Percentiles rank a stretch among this genome's conserved stretches.
Evolutionary conservation across 1,284 basidiomycete genomes (phyloP).

Genomic region (Takashimella tepidaria): DNA sequence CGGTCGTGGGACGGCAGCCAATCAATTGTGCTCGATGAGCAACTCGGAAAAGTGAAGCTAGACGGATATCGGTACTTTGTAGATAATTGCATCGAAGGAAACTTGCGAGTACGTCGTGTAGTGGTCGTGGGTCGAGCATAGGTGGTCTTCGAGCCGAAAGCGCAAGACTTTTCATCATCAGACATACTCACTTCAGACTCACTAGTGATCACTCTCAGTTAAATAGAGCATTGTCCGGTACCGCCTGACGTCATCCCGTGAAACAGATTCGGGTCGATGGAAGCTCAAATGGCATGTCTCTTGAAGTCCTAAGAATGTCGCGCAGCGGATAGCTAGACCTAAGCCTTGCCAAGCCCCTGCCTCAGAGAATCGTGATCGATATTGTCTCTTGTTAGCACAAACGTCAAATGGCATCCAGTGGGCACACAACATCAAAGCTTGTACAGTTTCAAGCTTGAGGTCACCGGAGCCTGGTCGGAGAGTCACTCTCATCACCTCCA

Average conservation of each 20-base stretch:
- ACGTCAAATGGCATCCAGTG: conserved; percentile 23
- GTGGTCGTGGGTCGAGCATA: conserved; percentile 5
- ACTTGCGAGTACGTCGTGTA: conserved; percentile 5
- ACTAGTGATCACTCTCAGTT: conserved; percentile 23
- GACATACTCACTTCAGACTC: neutral
- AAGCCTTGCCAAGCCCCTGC: conserved; percentile 17
- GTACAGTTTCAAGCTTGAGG: conserved; percentile 15
- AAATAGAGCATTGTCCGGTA: conserved; percentile 20
- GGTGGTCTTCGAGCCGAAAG: conserved; percentile 12
- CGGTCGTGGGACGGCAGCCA: conserved; percentile 7
- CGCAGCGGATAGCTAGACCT: conserved; percentile 21
- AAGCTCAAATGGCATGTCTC: conserved; percentile 9
- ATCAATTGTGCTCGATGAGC: conserved; percentile 12
- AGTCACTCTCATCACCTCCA: conserved; percentile 15
- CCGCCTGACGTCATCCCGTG: conserved; percentile 5
- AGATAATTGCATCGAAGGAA: conserved; percentile 8
- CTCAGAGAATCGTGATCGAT: conserved; percentile 16
- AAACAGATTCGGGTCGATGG: neutral
- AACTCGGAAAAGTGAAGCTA: conserved; percentile 12
- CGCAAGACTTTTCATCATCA: conserved; percentile 13
- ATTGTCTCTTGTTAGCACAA: neutral
- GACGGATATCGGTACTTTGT: conserved; percentile 11
- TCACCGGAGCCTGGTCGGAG: conserved; percentile 13
- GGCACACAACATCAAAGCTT: conserved; percentile 18
- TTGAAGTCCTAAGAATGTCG: conserved; percentile 12